Percentiles rank a stretch among this genome's conserved stretches.
Conservation (phyloP, 495 filamentous ascomycete genomes). For the Podospora tetraspora region DNA sequence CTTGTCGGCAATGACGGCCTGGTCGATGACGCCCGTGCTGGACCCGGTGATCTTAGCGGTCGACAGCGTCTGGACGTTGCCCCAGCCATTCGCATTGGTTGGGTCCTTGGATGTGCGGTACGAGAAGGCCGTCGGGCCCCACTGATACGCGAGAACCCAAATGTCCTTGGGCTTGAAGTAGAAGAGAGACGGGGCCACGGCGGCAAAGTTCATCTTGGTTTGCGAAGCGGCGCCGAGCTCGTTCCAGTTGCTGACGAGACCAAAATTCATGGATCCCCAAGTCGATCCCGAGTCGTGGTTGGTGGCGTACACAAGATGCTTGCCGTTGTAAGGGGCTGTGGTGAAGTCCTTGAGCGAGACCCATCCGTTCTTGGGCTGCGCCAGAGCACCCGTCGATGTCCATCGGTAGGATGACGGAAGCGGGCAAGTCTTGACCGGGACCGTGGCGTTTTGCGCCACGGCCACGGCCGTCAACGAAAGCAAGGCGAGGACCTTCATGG, state of each 20-base stretch:
- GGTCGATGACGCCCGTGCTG: constrained; percentile 51
- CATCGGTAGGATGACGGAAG: constrained; percentile 53
- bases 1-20: constrained; percentile 55
- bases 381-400: constrained; percentile 47
- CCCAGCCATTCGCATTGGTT: constrained; percentile 55
- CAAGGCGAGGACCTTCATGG: background rate
- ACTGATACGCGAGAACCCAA: constrained; percentile 60
- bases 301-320: constrained; percentile 53
- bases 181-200: constrained; percentile 59
- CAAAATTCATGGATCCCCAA: constrained; percentile 56
- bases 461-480: background rate
- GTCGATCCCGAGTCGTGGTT: constrained; percentile 30
- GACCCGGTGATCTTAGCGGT: constrained; percentile 47
- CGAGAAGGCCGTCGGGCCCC: constrained; percentile 52
- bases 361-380: constrained; percentile 49
- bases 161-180: constrained; percentile 55
- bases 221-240: constrained; percentile 51
- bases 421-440: constrained; percentile 30
- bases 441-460: background rate
- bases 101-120: constrained; percentile 56
- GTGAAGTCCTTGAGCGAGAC: constrained; percentile 57
- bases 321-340: constrained; percentile 44
- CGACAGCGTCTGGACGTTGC: constrained; percentile 48
- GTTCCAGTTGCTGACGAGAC: constrained; percentile 49
- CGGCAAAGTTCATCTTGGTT: constrained; percentile 40